phyloP scores from a whole-genome alignment of 2,329 filamentous ascomycete genomes.

The Dactylellina parvicollis region DNA sequence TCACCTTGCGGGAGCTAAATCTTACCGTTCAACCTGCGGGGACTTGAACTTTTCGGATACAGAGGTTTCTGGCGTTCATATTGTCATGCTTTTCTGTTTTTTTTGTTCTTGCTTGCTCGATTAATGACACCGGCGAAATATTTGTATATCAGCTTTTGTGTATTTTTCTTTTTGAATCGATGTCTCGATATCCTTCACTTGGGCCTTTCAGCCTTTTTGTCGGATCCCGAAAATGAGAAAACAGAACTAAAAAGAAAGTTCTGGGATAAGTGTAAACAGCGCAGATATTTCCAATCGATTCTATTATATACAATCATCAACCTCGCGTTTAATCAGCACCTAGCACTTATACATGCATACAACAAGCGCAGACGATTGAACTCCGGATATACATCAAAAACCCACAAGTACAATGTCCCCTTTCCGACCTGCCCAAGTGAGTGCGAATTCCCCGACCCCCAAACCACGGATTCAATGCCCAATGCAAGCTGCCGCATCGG shows the following conservation, averaged over 20 bases:
- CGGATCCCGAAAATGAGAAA: neutral
- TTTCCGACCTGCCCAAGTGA: too few species aligned
- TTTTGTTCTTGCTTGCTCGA: conserved; percentile 2
- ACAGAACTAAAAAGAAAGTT: neutral
- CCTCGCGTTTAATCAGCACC: too few species aligned
- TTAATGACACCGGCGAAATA: conserved; percentile 31
- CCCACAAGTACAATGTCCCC: too few species aligned
- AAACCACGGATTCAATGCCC: neutral
- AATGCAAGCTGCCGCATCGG: conserved; percentile 7
- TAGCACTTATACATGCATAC: too few species aligned
- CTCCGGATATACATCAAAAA: too few species aligned
- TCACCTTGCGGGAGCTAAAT: neutral
- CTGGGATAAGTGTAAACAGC: conserved; percentile 1
- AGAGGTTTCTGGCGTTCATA: conserved; percentile 47
- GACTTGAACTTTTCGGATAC: conserved; percentile 30
- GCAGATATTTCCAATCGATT: conserved; percentile 46
- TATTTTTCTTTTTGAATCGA: conserved; percentile 19
- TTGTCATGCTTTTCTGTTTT: neutral
- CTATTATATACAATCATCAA: neutral
- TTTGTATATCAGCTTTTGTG: conserved; percentile 23
- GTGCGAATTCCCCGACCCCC: too few species aligned
- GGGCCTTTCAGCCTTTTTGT: neutral
- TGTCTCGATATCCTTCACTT: conserved; percentile 9
- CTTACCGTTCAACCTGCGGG: conserved; percentile 26
- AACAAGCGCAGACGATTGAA: too few species aligned